A percentile compares a stretch with the other conserved stretches of the same genome.
Conservation (phyloP, 805 yeast species). For the Lipomyces mesembrius region DNA sequence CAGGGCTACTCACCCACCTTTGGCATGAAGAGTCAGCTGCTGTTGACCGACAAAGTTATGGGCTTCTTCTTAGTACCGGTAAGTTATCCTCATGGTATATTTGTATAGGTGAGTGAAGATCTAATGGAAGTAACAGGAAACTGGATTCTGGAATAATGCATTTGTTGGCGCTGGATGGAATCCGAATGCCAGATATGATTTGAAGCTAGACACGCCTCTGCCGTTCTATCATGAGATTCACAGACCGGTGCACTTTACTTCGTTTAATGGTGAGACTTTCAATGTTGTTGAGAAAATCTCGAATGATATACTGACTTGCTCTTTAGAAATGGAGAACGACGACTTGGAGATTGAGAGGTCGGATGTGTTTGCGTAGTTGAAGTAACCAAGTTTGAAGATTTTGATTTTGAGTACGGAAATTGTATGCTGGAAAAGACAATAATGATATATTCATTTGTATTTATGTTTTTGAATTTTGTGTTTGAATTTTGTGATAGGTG, state of each 20-base stretch:
- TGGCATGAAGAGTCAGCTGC: constrained; percentile 66
- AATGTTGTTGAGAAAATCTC: neutral
- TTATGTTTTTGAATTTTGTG: neutral
- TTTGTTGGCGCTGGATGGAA: constrained; percentile 87
- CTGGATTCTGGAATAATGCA: constrained; percentile 86
- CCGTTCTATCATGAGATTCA: constrained; percentile 85
- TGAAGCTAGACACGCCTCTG: constrained; percentile 79
- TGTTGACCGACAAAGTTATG: constrained; percentile 71
- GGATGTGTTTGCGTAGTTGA: constrained; percentile 36
- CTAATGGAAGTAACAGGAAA: constrained; percentile 47
- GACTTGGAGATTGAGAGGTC: constrained; percentile 37
- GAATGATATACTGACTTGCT: neutral
- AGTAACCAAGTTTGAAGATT: neutral
- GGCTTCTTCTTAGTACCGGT: constrained; percentile 86
- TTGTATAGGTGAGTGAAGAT: neutral
- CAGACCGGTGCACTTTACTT: constrained; percentile 83
- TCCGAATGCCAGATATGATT: constrained; percentile 58
- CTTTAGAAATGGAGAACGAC: constrained; percentile 31
- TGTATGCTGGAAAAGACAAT: neutral
- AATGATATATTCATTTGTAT: neutral
- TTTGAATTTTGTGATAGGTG: neutral
- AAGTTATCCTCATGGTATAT: constrained; percentile 1
- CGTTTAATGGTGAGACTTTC: constrained; percentile 57
- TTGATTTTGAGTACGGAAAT: neutral
- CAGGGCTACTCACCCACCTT: constrained; percentile 68